Evolutionary conservation across 371 early-diverging fungal species (phyloP), one percentile per base, ranked within the genome.

Genomic region (Rhizopus sp.): DNA sequence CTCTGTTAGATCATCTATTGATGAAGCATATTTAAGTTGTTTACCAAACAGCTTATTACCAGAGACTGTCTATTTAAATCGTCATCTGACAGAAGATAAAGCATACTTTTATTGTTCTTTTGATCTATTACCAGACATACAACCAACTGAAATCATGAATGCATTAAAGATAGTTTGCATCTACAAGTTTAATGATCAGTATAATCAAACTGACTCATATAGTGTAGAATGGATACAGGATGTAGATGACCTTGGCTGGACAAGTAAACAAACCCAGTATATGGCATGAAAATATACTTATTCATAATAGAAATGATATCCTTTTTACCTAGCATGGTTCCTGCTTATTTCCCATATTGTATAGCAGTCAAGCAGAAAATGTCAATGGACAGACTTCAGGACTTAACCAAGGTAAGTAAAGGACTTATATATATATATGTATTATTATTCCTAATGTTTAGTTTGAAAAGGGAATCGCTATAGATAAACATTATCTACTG

Each of bases 281-380:
- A 29, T 23, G 33, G 5, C 33, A 30, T 48, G 40, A 29, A n/a
- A 37, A 17, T 32, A 38, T 7, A 37, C 10, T 46, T 29, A 42
- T 38, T 10, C 48, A 49, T 17, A 15, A 52, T 23, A 52, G 45
- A 50, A 40, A 34, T 35, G 8, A 50, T n/a, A 8, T 38, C 29
- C 12, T 34, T 29, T 44, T 34, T 29, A 10, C 10, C 23, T 47
- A 16, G 38, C 39, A 32, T 49, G 0, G 38, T 53, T 34, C 55
- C 41, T 29, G 45, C 55, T 29, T 61, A 55, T 50, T 61, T 61
- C 34, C 55, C 61, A 9, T 50, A 12, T 50, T 44, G 40, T 30
- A 51, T 52, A 0, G 8, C 10, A 23, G 7, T 39, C 5, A 34
- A 45, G 0, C 16, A 17, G 6, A 41, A 44, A 17, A 45, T 9